Evolutionary conservation across 2,329 filamentous ascomycete genomes (phyloP).

Genomic region (Fusarium tupiense): DNA sequence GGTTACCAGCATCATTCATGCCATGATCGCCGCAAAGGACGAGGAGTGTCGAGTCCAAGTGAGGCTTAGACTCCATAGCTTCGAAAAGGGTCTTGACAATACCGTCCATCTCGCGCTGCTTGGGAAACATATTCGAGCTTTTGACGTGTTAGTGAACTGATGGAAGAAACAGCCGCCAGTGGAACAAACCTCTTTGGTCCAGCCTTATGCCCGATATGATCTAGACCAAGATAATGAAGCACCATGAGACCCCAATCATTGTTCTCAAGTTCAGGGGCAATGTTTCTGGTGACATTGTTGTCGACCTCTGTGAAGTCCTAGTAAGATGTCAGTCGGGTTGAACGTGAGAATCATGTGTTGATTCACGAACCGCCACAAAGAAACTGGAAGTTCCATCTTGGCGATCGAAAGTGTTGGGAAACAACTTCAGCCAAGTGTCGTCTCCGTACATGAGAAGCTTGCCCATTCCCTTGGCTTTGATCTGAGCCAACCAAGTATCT

Average conservation of each 20-base stretch:
- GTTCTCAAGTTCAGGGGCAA: slow-evolving; percentile 77
- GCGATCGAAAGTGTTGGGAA: slow-evolving; percentile 86
- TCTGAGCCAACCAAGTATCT: slow-evolving; percentile 95
- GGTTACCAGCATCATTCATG: slow-evolving; percentile 99
- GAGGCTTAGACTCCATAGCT: slow-evolving; percentile 74
- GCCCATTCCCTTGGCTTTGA: slow-evolving; percentile 76
- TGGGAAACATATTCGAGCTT: slow-evolving; percentile 89
- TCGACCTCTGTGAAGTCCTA: slow-evolving; percentile 98
- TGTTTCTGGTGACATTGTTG: slow-evolving; percentile 93
- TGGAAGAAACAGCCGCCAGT: background rate
- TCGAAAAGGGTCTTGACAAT: slow-evolving; percentile 81
- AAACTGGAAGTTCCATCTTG: slow-evolving; percentile 96
- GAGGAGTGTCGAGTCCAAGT: slow-evolving; percentile 82
- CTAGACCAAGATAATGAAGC: slow-evolving; percentile 92
- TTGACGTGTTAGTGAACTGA: slow-evolving; percentile 1
- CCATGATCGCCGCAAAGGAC: slow-evolving; percentile 94
- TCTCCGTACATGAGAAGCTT: slow-evolving; percentile 96
- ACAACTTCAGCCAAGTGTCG: slow-evolving; percentile 98
- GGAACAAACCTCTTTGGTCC: slow-evolving; percentile 77
- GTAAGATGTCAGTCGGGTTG: background rate
- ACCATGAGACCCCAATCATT: slow-evolving; percentile 94
- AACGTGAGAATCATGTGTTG: background rate
- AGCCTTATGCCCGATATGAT: slow-evolving; percentile 97
- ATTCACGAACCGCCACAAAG: slow-evolving; percentile 86
- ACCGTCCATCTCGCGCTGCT: slow-evolving; percentile 92